Percentiles rank a stretch among this genome's conserved stretches.
phyloP scores from a whole-genome alignment of 306 rosid species.

The Albizia julibrissin region DNA sequence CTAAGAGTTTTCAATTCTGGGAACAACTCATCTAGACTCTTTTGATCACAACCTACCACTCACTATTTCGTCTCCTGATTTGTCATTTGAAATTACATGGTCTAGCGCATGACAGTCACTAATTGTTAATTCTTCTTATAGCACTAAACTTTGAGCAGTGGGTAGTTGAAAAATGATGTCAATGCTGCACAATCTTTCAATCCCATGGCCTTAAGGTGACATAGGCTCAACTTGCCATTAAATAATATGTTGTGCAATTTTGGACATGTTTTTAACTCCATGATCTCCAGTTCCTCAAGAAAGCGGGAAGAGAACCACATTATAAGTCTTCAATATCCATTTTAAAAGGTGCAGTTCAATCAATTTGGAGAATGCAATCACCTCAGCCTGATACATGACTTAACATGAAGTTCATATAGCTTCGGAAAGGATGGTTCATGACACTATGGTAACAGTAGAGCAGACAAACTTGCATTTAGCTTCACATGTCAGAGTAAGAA shows the following conservation, averaged over 20 bases:
- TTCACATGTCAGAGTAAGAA: too few relatives aligned
- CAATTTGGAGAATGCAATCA: constrained; percentile 18
- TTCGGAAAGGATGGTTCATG: too few relatives aligned
- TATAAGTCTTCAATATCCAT: not conserved
- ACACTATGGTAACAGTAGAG: too few relatives aligned
- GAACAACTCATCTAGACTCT: not conserved
- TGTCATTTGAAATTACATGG: not conserved
- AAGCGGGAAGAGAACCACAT: not conserved
- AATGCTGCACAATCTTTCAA: not conserved
- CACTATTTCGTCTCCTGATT: not conserved
- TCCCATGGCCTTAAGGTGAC: not conserved
- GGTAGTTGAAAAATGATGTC: not conserved
- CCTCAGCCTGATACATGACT: not conserved
- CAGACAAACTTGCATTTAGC: too few relatives aligned
- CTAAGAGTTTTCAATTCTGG: constrained; percentile 25
- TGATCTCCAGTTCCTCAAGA: not conserved
- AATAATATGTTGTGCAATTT: not conserved
- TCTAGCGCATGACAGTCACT: not conserved
- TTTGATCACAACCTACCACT: not conserved
- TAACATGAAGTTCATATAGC: too few relatives aligned
- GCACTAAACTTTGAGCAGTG: constrained; percentile 11
- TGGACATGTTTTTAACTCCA: not conserved
- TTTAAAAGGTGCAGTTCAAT: not conserved
- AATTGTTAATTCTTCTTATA: constrained; percentile 9
- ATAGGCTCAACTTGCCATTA: not conserved